Percentiles rank a stretch among this genome's conserved stretches.
phyloP scores from a whole-genome alignment of 345 rosid genomes.

The Turnera subulata region DNA sequence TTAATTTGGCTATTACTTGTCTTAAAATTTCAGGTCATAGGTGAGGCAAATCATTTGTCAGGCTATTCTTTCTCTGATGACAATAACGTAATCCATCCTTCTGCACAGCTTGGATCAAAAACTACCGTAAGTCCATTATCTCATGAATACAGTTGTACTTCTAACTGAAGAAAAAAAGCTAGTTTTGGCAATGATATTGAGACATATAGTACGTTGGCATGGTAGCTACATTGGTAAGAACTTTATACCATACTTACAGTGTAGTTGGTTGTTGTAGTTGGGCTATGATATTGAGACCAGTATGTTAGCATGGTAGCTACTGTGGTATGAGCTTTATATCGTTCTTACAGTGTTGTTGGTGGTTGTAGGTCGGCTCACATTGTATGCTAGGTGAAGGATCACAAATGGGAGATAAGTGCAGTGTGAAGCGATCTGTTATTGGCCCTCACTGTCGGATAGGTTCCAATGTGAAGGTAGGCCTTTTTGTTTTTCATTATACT shows the following conservation, averaged over 20 bases:
- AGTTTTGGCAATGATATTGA: too few species aligned
- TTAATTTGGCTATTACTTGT: constrained; percentile 4
- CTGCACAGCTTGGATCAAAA: constrained; percentile 83
- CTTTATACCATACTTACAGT: background rate
- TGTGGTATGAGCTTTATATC: too few species aligned
- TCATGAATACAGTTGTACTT: background rate
- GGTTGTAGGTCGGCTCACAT: constrained; percentile 78
- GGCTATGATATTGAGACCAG: too few species aligned
- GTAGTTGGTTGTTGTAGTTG: too few species aligned
- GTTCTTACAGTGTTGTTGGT: constrained; percentile 4
- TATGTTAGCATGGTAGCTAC: too few species aligned
- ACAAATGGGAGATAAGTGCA: constrained; percentile 92
- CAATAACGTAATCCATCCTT: constrained; percentile 73
- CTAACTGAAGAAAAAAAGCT: background rate
- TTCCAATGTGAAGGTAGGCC: constrained; percentile 85
- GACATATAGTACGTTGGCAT: too few species aligned
- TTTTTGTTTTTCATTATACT: background rate
- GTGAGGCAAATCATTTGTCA: constrained; percentile 81
- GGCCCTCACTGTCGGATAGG: constrained; percentile 97
- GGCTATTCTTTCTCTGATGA: constrained; percentile 76
- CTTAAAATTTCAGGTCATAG: constrained; percentile 54
- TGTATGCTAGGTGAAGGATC: constrained; percentile 96
- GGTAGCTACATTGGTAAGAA: too few species aligned
- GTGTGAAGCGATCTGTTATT: constrained; percentile 91
- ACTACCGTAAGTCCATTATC: constrained; percentile 55